Percentiles rank a stretch among this genome's conserved stretches.
phyloP scores from a whole-genome alignment of 140 eudicot genomes.

The Erigeron philadelphicus region DNA sequence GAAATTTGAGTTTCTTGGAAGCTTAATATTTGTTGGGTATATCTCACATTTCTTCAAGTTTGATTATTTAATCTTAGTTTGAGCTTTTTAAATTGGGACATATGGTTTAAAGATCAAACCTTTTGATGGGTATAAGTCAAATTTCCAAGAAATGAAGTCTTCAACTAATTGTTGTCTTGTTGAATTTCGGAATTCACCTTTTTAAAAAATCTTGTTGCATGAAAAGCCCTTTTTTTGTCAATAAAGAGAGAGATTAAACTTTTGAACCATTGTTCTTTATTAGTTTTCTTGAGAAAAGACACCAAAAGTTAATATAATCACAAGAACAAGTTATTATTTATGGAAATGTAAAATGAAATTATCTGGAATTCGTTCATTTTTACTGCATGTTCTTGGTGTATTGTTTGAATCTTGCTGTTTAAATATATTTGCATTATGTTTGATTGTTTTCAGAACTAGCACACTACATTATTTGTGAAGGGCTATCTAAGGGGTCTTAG shows the following conservation, averaged over 20 bases:
- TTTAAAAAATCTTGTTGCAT: not conserved
- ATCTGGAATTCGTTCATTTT: not conserved
- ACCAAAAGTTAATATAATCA: too few relatives aligned
- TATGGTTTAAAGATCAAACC: conserved; percentile 12
- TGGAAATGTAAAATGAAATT: not conserved
- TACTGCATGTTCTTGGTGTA: not conserved
- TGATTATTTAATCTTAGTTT: conserved; percentile 4
- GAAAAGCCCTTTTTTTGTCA: not conserved
- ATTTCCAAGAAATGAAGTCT: not conserved
- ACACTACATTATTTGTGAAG: not conserved
- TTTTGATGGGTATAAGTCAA: conserved; percentile 20
- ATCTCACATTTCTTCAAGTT: not conserved
- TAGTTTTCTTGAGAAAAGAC: not conserved
- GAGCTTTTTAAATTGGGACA: not conserved
- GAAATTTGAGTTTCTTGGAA: not conserved
- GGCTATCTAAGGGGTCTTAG: conserved; percentile 9
- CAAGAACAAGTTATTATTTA: too few relatives aligned
- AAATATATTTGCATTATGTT: conserved; percentile 7
- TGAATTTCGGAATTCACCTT: not conserved
- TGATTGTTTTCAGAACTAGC: conserved; percentile 27
- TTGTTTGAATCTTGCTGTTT: not conserved
- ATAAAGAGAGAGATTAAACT: not conserved
- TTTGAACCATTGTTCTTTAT: not conserved
- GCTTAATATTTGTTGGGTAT: conserved; percentile 1
- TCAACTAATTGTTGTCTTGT: not conserved